These are phyloP conservation scores for Syncephalastrum sp. DNA, from an alignment of 371 early-diverging fungal genomes.

Conservation along the genomic window DNA sequence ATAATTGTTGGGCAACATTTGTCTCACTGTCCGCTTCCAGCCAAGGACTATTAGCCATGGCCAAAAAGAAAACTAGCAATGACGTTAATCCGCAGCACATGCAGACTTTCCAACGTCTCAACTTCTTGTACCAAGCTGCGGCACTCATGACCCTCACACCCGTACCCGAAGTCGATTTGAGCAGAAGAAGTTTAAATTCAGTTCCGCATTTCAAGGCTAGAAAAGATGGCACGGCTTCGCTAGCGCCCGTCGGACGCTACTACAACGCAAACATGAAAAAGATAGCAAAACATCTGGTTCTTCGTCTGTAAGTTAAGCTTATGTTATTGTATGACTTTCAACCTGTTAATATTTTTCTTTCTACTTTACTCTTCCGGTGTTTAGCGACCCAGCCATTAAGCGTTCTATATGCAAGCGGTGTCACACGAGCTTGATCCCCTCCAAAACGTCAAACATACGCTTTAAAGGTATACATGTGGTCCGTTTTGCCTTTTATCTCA, in stretches of 20 bases:
- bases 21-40: no score
- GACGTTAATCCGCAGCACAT: conserved; percentile 28
- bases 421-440: conserved; percentile 36
- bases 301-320: conserved; percentile 30
- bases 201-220: conserved; percentile 1
- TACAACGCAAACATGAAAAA: conserved; percentile 38
- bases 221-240: conserved; percentile 18
- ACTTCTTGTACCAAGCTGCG: conserved; percentile 43
- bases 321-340: not conserved
- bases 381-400: conserved; percentile 41
- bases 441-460: conserved; percentile 24
- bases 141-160: conserved; percentile 33
- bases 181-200: not conserved
- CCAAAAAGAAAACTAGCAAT: conserved; percentile 22
- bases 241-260: conserved; percentile 29
- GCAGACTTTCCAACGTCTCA: conserved; percentile 37
- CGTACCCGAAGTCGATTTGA: not conserved
- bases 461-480: conserved; percentile 24
- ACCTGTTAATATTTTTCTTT: not conserved
- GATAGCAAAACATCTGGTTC: conserved; percentile 30
- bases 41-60: conserved; percentile 9
- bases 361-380: no score
- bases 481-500: not conserved
- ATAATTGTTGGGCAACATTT: no score
- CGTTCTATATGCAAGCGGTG: conserved; percentile 41